Percentiles rank a stretch among this genome's conserved stretches.
phyloP scores from a whole-genome alignment of 495 filamentous ascomycete genomes.

The Aspergillus indologenus region DNA sequence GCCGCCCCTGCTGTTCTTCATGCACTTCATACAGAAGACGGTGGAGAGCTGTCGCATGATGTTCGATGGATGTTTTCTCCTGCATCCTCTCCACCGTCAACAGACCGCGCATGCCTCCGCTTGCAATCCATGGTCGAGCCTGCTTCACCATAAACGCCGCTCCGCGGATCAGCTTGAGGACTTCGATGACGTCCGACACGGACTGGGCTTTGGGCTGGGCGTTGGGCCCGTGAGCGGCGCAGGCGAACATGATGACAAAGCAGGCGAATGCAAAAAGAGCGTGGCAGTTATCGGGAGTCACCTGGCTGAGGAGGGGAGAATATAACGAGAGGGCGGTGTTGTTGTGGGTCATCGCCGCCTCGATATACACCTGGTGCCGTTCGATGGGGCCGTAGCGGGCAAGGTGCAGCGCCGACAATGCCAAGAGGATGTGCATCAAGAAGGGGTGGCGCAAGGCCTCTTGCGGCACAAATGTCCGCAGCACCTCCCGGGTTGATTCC shows the following conservation, averaged over 20 bases:
- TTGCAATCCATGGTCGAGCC: constrained; percentile 16
- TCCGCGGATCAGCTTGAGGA: constrained; percentile 14
- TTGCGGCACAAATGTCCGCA: constrained; percentile 8
- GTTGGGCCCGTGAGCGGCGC: constrained; percentile 5
- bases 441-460: constrained; percentile 8
- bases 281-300: constrained; percentile 14
- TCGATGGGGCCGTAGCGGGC: background rate
- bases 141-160: constrained; percentile 14
- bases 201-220: background rate
- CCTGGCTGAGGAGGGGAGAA: constrained; percentile 5
- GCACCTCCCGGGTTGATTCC: background rate
- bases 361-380: background rate
- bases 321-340: constrained; percentile 8
- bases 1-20: background rate
- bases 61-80: background rate
- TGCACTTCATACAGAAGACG: background rate
- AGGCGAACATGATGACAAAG: constrained; percentile 10
- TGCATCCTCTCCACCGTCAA: constrained; percentile 1
- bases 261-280: constrained; percentile 15
- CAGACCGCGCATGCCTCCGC: constrained; percentile 11
- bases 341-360: constrained; percentile 14
- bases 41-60: background rate
- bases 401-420: constrained; percentile 11
- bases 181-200: constrained; percentile 9
- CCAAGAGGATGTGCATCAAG: constrained; percentile 16